Evolutionary conservation across 139 green algal species (phyloP).

Genomic region (Coccomyxa sp.): DNA sequence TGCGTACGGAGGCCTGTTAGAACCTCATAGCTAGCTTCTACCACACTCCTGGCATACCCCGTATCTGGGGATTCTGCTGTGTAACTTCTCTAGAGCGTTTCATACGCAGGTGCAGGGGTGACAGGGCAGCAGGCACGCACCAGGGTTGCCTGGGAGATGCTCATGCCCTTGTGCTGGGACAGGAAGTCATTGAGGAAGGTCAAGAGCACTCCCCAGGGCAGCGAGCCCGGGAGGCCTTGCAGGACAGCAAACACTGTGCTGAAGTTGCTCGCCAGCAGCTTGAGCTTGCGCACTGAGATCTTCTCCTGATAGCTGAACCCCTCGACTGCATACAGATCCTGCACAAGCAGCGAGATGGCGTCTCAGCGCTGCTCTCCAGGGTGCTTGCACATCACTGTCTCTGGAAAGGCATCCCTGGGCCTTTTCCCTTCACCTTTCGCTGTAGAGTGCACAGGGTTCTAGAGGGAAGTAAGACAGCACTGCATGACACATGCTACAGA

Average conservation of each 20-base stretch:
- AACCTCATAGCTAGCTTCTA: no score
- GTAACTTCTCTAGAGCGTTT: no score
- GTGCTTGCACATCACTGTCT: not conserved
- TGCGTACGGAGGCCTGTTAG: no score
- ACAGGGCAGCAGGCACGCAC: conserved; percentile 29
- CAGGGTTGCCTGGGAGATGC: conserved; percentile 26
- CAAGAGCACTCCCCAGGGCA: conserved; percentile 78
- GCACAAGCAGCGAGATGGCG: conserved; percentile 3
- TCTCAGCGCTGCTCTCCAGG: not conserved
- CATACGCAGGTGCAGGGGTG: no score
- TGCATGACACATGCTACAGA: no score
- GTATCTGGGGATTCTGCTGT: no score
- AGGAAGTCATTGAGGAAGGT: conserved; percentile 86
- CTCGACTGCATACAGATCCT: conserved; percentile 24
- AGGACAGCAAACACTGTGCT: conserved; percentile 67
- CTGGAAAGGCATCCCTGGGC: not conserved
- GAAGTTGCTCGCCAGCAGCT: conserved; percentile 38
- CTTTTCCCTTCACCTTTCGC: not conserved
- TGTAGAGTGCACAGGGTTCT: no score
- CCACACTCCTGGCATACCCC: no score
- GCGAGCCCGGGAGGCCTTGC: conserved; percentile 62
- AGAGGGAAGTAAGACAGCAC: no score
- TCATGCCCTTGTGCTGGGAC: conserved; percentile 37
- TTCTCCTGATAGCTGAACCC: conserved; percentile 51
- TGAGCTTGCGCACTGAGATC: conserved; percentile 57